Base-by-base conservation (phyloP, 345 rosid genomes). In the Erysimum cheiranthoides region DNA sequence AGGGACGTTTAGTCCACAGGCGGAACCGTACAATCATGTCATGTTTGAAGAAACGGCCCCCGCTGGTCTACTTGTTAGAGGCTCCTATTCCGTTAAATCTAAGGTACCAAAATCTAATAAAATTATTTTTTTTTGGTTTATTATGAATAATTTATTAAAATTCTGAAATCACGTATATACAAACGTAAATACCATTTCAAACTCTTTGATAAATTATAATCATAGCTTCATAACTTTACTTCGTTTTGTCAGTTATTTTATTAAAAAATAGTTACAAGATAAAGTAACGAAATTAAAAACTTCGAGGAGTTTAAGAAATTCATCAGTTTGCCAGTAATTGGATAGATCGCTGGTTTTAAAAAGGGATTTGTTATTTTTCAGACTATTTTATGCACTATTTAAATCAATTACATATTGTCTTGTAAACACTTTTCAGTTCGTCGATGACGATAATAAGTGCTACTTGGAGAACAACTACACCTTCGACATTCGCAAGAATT, bases 1-100 rank as follows among this genome's bases (percentile, higher is more conserved):
- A 4, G 98, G 98, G 82, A 93, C 98, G 62, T 88, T 84, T 67
- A 88, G 98, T 77, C 97, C 98, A 34, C 93, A 93, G 81, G 82
- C 86, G 16, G 98, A 89, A 61, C 82, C 96, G 21, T 93, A 91
- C 79, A 84, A 73, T 2, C 90, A 89, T 60, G 84, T 82, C 73
- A 81, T 93, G 82, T 87, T 86, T 6, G 96, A 93, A 76, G 98
- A 93, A 53, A 82, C 89, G 2, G 88, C 98, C 28, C 98, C 98
- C 14, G 89, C 97, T 76, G 98, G 93, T 46, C 75, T 91, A 2
- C 89, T 91, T 64, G 92, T 91, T 60, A 86, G 96, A 85, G 98
- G 98, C 61, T 85, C 86, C 0, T 93, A 91, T 70, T 68, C 98
- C 5, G 98, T 96, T 70, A 87, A 70, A 86, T 86, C 84, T 31